A percentile compares a stretch with the other conserved stretches of the same genome.
These are phyloP conservation scores for Aspergillus jensenii DNA, from an alignment of 2,329 filamentous ascomycete genomes.

Conservation along the genomic window DNA sequence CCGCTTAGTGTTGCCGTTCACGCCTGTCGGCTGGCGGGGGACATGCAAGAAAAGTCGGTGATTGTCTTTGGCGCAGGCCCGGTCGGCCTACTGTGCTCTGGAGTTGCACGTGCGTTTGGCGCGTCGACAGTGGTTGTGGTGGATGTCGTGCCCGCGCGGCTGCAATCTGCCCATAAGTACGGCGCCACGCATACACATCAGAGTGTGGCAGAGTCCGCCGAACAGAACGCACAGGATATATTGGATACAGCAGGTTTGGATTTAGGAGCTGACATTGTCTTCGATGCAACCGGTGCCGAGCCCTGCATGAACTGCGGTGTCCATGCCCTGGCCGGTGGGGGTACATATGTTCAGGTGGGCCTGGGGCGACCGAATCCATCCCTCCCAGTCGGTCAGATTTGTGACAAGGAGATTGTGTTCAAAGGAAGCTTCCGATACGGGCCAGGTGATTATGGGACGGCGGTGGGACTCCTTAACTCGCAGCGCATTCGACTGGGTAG, in stretches of 20 bases:
- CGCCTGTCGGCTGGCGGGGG: slow-evolving; percentile 68
- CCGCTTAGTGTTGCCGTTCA: slow-evolving; percentile 81
- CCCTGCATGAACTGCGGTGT: slow-evolving; percentile 70
- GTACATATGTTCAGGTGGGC: slow-evolving; percentile 76
- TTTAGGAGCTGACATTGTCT: slow-evolving; percentile 67
- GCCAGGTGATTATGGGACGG: slow-evolving; percentile 77
- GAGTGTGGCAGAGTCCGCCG: slow-evolving; percentile 59
- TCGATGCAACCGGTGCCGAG: slow-evolving; percentile 75
- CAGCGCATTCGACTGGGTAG: slow-evolving; percentile 69
- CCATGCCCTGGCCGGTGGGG: slow-evolving; percentile 65
- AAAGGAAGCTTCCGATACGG: slow-evolving; percentile 86
- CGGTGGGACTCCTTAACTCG: slow-evolving; percentile 66
- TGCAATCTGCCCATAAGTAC: slow-evolving; percentile 71
- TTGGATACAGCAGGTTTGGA: slow-evolving; percentile 60
- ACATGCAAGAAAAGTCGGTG: slow-evolving; percentile 72
- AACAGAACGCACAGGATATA: slow-evolving; percentile 70
- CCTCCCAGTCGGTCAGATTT: slow-evolving; percentile 69
- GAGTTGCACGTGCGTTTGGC: slow-evolving; percentile 77
- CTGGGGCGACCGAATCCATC: slow-evolving; percentile 81
- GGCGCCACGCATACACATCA: slow-evolving; percentile 55
- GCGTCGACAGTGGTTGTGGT: slow-evolving; percentile 75
- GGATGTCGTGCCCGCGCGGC: slow-evolving; percentile 64
- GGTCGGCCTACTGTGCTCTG: slow-evolving; percentile 79
- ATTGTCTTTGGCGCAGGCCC: slow-evolving; percentile 83
- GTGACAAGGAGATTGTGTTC: slow-evolving; percentile 79